Base-by-base conservation (phyloP, 305 asterid genomes). In the Salvia sclarea region DNA sequence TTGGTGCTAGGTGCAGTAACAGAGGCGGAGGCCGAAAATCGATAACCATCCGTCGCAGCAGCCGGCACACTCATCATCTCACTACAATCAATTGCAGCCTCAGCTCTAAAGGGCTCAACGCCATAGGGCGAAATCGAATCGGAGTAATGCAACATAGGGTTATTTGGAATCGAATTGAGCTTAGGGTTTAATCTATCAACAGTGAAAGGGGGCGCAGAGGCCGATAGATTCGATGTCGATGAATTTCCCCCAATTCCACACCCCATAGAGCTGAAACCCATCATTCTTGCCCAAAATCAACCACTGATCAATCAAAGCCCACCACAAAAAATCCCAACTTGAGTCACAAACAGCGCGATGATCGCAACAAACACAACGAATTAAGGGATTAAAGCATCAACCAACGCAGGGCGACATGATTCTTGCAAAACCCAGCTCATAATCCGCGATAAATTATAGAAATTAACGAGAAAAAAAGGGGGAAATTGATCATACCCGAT, bases 171-270 rank as follows among this genome's bases (percentile, higher is more conserved):
- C 28, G 91, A 68, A 78, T 62, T 66, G 60, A 85, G 81, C 45
- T 83, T 89, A 59, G 85, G 79, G 80, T 79, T 81, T 73, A 82
- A 72, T 66, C 94, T 83, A 76, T 85, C 90, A 49, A 92, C 91
- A 71, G 95, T 90, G 76, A 93, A 93, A 1, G 98, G 98, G 20
- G 95, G 96, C 22, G 98, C 98, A 77, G 81, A 68, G 66, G 98
- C 86, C 55, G 98, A 93, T 74, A 93, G 81, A 85, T 83, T 88
- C 9, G 96, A 81, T 3, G 95, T 74, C 12, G 89, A 79, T 12
- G 88, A 76, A 33, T 81, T 69, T 37, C 77, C 84, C 37, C 88
- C 82, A 4, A 61, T 85, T 72, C 88, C 88, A 70, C 64, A 69
- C 52, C 85, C 85, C 77, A 83, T 64, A 68, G 81, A 73, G 76